Evolutionary conservation across 306 rosid species (phyloP), one percentile per base, ranked within the genome.

Genomic region (Prunus persica): DNA sequence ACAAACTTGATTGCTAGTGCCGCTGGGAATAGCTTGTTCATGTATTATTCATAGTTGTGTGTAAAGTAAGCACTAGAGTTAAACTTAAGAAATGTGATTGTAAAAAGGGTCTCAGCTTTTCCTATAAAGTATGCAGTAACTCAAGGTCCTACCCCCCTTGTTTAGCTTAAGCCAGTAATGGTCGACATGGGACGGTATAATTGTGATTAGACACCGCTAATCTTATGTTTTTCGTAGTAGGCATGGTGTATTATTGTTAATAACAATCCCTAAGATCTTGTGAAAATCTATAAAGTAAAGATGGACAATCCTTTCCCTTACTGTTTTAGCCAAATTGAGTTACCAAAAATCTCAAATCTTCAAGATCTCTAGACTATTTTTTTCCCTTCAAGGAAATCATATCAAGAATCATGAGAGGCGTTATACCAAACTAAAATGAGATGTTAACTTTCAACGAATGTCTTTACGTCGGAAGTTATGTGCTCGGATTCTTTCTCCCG

Each of bases 1-100:
- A 77, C 69, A 69, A 78, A 89, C 82, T 49, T 89, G 75, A 87
- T 89, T 65, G 92, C 91, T 11, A 83, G 86, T 83, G 93, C 89
- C 14, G 76, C 88, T 70, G 88, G 86, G 78, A 86, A 75, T 71
- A 82, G 89, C 80, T 78, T 91, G 83, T 66, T 82, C 69, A 73
- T 91, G 85, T 89, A 87, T 62, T 76, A 81, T 77, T 86, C 87
- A 0, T 86, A 83, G 73, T 46, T 63, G 69, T 65, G 22, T 80
- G 76, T 78, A 84, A 46, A 68, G 84, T 70, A 14, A 9, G 14
- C 55, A 38, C 55, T 27, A 27, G 11, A 62, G 41, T 14, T 14
- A 14, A n/a, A 24, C 52, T 8, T 6, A 5, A 25, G 7, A 73
- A 66, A 20, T 24, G 28, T 76, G 55, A 9, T 61, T 70, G 76